These are phyloP conservation scores for Groenewaldozyma tartarivorans DNA, from an alignment of 805 yeast species.

Conservation along the genomic window DNA sequence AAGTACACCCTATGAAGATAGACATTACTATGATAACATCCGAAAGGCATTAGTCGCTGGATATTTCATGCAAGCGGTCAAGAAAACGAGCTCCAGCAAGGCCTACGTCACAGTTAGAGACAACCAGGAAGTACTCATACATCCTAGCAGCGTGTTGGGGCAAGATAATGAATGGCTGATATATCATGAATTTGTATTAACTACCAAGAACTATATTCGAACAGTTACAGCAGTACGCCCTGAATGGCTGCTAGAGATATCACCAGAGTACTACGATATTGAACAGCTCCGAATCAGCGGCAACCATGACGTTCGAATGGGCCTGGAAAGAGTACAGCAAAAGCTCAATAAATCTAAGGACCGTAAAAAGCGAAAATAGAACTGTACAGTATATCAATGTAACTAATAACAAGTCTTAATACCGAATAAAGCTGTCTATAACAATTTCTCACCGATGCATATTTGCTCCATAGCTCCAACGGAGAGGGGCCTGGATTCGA, in stretches of 20 bases:
- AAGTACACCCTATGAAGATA: conserved; percentile 58
- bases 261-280: conserved; percentile 62
- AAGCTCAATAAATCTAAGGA: too few relatives aligned
- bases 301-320: conserved; percentile 62
- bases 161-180: conserved; percentile 88
- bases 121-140: conserved; percentile 89
- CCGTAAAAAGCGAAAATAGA: too few relatives aligned
- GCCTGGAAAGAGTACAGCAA: conserved; percentile 57
- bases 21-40: conserved; percentile 62
- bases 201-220: conserved; percentile 87
- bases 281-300: conserved; percentile 51
- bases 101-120: conserved; percentile 83
- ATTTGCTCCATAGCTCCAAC: too few relatives aligned
- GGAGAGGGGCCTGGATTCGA: too few relatives aligned
- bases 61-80: conserved; percentile 97
- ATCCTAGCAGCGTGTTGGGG: conserved; percentile 87
- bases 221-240: conserved; percentile 88
- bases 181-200: conserved; percentile 90
- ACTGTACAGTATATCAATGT: too few relatives aligned
- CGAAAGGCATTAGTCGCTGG: conserved; percentile 86
- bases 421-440: too few relatives aligned
- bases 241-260: conserved; percentile 81
- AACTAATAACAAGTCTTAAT: too few relatives aligned
- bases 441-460: too few relatives aligned
- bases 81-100: conserved; percentile 55